Percentiles rank a stretch among this genome's conserved stretches.
Conservation (phyloP, 2,329 filamentous ascomycete genomes). For the Fusarium xyrophilum region DNA sequence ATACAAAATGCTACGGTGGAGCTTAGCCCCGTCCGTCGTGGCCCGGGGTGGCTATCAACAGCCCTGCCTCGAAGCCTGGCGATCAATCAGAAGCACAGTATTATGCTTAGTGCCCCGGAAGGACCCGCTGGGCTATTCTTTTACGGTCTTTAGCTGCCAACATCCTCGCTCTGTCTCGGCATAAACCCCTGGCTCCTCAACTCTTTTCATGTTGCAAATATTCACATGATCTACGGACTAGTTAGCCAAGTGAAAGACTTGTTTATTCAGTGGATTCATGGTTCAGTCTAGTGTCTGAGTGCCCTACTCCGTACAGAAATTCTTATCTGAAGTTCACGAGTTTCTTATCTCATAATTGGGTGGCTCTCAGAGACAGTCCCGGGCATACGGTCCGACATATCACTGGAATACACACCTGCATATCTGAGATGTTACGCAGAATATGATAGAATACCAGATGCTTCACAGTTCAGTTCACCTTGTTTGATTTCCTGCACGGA, state of each 20-base stretch:
- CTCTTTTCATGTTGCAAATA: slow-evolving; percentile 15
- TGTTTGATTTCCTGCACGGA: background rate
- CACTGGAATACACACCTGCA: background rate
- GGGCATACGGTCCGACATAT: background rate
- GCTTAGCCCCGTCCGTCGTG: slow-evolving; percentile 8
- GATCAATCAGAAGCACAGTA: slow-evolving; percentile 41
- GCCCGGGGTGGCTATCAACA: slow-evolving; percentile 30
- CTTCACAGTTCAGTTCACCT: background rate
- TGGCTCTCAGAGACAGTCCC: background rate
- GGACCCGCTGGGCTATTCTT: slow-evolving; percentile 37
- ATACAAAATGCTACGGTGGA: background rate
- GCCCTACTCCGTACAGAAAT: background rate
- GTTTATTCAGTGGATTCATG: background rate
- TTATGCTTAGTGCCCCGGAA: slow-evolving; percentile 42
- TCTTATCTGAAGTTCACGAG: background rate
- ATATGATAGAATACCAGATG: background rate
- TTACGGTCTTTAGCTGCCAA: slow-evolving; percentile 9
- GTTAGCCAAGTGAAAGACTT: background rate
- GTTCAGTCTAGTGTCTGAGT: background rate
- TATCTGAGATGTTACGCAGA: background rate
- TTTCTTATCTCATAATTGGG: background rate
- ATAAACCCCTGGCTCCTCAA: slow-evolving; percentile 27
- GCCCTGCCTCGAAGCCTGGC: slow-evolving; percentile 15
- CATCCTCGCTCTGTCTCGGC: slow-evolving; percentile 41
- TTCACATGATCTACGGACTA: slow-evolving; percentile 5